Evolutionary conservation across 148 eudicot genomes (phyloP).

Genomic region (Rhododendron mucronatum): DNA sequence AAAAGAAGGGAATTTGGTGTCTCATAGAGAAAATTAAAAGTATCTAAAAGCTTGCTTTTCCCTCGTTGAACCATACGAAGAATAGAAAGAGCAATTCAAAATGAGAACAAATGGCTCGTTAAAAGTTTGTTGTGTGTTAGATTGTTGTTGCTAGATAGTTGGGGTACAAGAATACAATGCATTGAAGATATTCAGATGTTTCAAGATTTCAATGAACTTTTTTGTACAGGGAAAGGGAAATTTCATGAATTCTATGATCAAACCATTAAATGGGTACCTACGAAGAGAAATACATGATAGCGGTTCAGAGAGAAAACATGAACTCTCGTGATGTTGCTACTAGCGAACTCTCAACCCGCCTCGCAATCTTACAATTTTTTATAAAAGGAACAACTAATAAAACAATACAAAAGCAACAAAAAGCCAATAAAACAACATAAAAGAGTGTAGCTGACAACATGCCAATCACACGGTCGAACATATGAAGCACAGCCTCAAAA

Average conservation of each 20-base stretch:
- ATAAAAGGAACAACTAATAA: not conserved
- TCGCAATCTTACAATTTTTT: not conserved
- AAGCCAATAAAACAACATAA: not conserved
- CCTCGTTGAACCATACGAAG: too few relatives aligned
- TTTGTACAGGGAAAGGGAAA: not conserved
- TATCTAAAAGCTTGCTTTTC: too few relatives aligned
- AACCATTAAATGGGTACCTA: not conserved
- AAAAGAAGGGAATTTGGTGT: too few relatives aligned
- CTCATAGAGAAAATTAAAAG: too few relatives aligned
- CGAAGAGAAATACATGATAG: not conserved
- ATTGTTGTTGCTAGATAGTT: not conserved
- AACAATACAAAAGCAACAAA: not conserved
- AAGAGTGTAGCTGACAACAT: not conserved
- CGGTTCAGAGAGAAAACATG: not conserved
- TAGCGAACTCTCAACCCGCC: not conserved
- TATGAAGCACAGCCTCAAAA: not conserved
- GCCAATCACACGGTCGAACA: not conserved
- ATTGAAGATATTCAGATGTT: not conserved
- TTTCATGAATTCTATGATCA: not conserved
- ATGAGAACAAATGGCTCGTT: too few relatives aligned
- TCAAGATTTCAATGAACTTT: not conserved
- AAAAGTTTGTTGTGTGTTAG: not conserved
- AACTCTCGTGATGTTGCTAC: not conserved
- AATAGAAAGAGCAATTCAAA: too few relatives aligned
- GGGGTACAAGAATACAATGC: not conserved